Evolutionary conservation across 768 basidiomycete genomes (phyloP).

Genomic region (Pulveroboletus sp.): DNA sequence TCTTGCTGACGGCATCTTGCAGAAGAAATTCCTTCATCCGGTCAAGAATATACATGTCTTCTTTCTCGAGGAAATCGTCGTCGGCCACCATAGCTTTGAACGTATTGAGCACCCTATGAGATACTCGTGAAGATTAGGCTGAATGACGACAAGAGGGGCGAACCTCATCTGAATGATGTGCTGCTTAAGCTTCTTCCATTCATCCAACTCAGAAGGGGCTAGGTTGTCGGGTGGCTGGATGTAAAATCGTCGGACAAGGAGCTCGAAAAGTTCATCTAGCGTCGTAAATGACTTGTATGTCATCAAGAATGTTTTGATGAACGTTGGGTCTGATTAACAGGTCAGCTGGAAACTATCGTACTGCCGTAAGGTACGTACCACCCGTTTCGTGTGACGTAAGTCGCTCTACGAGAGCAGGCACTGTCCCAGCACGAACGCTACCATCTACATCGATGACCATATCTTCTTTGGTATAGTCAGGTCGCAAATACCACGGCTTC

Average conservation of each 20-base stretch:
- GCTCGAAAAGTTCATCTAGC: constrained; percentile 74
- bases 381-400: constrained; percentile 87
- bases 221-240: constrained; percentile 72
- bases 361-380: constrained; percentile 46
- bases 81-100: constrained; percentile 87
- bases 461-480: constrained; percentile 74
- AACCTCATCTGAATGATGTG: constrained; percentile 84
- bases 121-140: constrained; percentile 1
- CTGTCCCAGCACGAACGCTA: constrained; percentile 80
- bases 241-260: constrained; percentile 75
- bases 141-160: constrained; percentile 22
- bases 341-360: constrained; percentile 1
- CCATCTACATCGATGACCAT: constrained; percentile 85
- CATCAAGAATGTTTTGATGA: constrained; percentile 88
- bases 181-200: constrained; percentile 86
- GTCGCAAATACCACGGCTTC: constrained; percentile 81
- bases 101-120: constrained; percentile 71
- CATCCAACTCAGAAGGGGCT: constrained; percentile 53
- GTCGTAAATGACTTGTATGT: constrained; percentile 95
- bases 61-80: constrained; percentile 79
- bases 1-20: constrained; percentile 56
- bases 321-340: constrained; percentile 57
- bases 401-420: constrained; percentile 81
- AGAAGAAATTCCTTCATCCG: constrained; percentile 78
- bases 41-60: constrained; percentile 77